These are phyloP conservation scores for Poterioochromonas sp. DNA, from an alignment of 352 stramenopile genomes.

Conservation along the genomic window DNA sequence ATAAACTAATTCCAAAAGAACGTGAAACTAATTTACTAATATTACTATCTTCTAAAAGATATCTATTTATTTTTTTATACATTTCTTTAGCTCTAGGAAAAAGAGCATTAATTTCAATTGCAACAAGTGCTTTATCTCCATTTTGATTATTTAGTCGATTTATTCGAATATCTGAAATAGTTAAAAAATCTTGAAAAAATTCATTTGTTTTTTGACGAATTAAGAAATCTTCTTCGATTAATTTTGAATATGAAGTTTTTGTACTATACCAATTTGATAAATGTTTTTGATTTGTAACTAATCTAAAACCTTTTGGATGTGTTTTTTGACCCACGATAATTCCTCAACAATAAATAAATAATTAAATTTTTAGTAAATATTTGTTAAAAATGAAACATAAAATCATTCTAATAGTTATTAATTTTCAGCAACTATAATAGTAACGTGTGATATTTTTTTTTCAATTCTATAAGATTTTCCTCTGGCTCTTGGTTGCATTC, in stretches of 20 bases:
- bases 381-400: slow-evolving; percentile 21
- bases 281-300: slow-evolving; percentile 47
- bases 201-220: slow-evolving; percentile 42
- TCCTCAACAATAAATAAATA: too few relatives aligned
- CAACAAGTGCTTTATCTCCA: slow-evolving; percentile 43
- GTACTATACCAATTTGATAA: slow-evolving; percentile 40
- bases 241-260: not conserved
- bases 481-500: not conserved
- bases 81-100: slow-evolving; percentile 31
- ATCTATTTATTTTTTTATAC: slow-evolving; percentile 31
- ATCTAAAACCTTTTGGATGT: slow-evolving; percentile 36
- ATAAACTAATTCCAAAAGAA: not conserved
- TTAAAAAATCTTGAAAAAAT: slow-evolving; percentile 38
- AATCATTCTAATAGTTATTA: not conserved
- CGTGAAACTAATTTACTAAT: not conserved
- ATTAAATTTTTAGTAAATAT: not conserved
- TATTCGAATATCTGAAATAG: slow-evolving; percentile 43
- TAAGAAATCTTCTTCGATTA: slow-evolving; percentile 31
- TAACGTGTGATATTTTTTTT: not conserved
- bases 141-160: slow-evolving; percentile 34
- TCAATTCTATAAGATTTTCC: slow-evolving; percentile 30
- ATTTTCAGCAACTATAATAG: not conserved
- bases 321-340: slow-evolving; percentile 24
- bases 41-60: not conserved
- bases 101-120: slow-evolving; percentile 36